Evolutionary conservation across 805 yeast genomes (phyloP), one percentile per base, ranked within the genome.

Genomic region (Yamadazyma nakazawae): DNA sequence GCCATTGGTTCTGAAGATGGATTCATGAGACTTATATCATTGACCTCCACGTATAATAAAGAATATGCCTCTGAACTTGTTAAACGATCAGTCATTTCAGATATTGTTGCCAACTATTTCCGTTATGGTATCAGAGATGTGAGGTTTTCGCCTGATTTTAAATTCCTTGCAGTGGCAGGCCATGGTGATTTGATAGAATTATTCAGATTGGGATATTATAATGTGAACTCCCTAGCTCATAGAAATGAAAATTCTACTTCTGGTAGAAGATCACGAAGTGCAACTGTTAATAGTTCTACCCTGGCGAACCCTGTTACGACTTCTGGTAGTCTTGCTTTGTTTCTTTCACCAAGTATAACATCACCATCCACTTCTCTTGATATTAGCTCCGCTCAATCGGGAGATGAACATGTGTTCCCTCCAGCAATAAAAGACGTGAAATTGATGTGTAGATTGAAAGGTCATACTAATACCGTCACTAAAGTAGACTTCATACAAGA

Each of bases 1-100:
- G 77, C 81, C 0, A 58, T 81, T n/a, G 78, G 85, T 0, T 68
- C 81, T 6, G 85, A 80, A 50, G 89, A 84, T 57, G 94, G 90
- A 2, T 76, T 75, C 50, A 64, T 82, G 21, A 65, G 85, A 40
- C 54, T 85, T 14, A 66, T 85, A 40, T 84, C 84, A 57, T 59
- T 83, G 34, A 52, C 63, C 17, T 59, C 62, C 18, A 65, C 75
- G 5, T 54, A 54, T 42, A 59, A 56, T 16, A 37, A 42, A 16
- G 59, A 60, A 40, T 66, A 63, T 46, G 74, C 69, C 5, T 45
- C 54, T 5, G 35, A 46, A 5, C 49, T 57, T n/a, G 51, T 52
- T 26, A 60, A 55, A 45, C 59, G 56, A 44, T 55, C 59, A 14
- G 49, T 70, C 7, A 54, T 70, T 10, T 60, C 79, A 1, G 91